Conservation (phyloP, 73 alveolate species). For the Paramecium biaurelia region DNA sequence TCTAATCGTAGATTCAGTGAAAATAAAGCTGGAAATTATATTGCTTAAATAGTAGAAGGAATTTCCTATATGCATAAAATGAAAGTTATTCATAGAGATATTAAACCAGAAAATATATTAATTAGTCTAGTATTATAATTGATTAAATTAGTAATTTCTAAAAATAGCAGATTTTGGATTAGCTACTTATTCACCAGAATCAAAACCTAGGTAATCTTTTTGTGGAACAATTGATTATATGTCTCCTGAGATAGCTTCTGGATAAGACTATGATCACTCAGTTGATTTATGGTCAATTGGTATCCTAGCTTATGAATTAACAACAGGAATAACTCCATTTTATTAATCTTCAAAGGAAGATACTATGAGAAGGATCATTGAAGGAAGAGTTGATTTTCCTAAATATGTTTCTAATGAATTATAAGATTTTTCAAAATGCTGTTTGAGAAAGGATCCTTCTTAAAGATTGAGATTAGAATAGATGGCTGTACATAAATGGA, state of each 20-base stretch:
- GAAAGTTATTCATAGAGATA: conserved; percentile 94
- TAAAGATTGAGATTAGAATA: conserved; percentile 6
- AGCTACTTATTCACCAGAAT: conserved; percentile 74
- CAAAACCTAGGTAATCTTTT: conserved; percentile 81
- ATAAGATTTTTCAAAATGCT: background rate
- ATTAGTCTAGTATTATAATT: background rate
- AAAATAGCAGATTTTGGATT: conserved; percentile 90
- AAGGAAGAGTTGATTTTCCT: conserved; percentile 40
- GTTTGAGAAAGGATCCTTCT: conserved; percentile 26
- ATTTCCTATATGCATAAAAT: conserved; percentile 84
- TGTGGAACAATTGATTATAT: conserved; percentile 95
- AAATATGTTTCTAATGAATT: conserved; percentile 32
- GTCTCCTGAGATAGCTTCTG: conserved; percentile 88
- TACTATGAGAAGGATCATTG: conserved; percentile 44
- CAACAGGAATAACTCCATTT: conserved; percentile 84
- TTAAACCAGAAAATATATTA: conserved; percentile 95
- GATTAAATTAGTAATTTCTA: background rate
- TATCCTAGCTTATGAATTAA: conserved; percentile 75
- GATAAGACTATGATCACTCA: conserved; percentile 73
- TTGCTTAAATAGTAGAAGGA: conserved; percentile 85
- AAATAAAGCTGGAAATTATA: conserved; percentile 75
- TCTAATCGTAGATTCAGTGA: conserved; percentile 69
- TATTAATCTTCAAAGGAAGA: conserved; percentile 51
- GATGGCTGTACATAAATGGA: conserved; percentile 17
- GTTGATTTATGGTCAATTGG: conserved; percentile 86